Base-by-base conservation (phyloP, 2,329 filamentous ascomycete species). In the Paramyrothecium sp. region DNA sequence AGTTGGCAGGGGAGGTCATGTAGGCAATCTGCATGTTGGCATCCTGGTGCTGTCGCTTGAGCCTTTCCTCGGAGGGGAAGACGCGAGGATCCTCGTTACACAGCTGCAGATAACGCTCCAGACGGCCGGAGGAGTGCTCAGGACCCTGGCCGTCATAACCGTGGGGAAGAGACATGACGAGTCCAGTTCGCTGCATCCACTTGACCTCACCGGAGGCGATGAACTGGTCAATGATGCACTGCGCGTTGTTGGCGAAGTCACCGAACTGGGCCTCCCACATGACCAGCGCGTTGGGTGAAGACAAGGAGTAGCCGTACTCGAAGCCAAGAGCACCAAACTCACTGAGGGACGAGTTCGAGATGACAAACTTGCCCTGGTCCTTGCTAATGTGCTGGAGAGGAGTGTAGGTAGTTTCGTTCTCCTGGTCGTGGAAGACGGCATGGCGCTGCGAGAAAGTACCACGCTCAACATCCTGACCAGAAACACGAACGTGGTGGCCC, bases 261-360 rank as follows among this genome's bases (percentile, higher is more conserved):
- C 95, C 95, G 70, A 99, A 99, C 77, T 99, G 95, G 41, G 95
- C 95, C 80, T 99, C 95, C 95, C 95, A 99, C 88, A 99, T 96
- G 67, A 99, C 94, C 23, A 99, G 86, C 41, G 95, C 94, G 72
- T 97, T 96, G 57, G 95, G 95, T 30, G 95, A 98, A 26, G 93
- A 96, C 60, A 99, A 81, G 3, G 95, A 99, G 82, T 99, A 99
- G 60, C 95, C 95, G 70, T 99, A 99, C 78, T 99, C 95, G 73
- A 99, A 99, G 55, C 95, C 95, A 61, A 99, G 90, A 60, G 87
- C 90, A 68, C 81, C 82, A 56, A 84, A 85, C 75, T 88, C 81
- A 68, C 83, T 86, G 68, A 88, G 84, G 13, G 94, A 98, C 26
- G 95, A 99, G 84, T 99, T 99, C 60, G 91, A 91, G 71, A 99